phyloP scores from a whole-genome alignment of 2,329 filamentous ascomycete species.

The Claviceps sp. region DNA sequence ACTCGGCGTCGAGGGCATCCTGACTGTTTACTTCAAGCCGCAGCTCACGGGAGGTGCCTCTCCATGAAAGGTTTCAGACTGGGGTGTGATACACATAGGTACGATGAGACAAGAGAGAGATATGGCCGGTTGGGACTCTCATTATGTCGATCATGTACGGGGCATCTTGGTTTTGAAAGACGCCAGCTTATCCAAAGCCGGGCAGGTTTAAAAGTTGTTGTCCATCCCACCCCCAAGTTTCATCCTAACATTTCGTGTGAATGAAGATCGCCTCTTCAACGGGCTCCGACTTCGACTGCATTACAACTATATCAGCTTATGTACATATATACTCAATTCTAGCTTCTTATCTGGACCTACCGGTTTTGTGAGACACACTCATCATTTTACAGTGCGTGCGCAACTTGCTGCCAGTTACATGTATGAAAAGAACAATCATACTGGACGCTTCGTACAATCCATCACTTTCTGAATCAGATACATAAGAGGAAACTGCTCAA shows the following conservation, averaged over 20 bases:
- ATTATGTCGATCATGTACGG: not conserved
- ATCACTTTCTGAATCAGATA: not conserved
- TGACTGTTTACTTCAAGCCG: constrained; percentile 29
- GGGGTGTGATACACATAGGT: no score
- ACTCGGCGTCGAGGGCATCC: constrained; percentile 21
- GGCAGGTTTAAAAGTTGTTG: not conserved
- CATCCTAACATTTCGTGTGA: not conserved
- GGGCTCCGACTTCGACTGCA: not conserved
- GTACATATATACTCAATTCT: not conserved
- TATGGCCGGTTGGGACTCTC: not conserved
- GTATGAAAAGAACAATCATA: not conserved
- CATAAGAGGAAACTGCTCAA: not conserved
- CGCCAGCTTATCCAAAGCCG: not conserved
- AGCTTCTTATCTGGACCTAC: not conserved
- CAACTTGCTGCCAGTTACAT: not conserved
- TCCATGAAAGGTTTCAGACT: not conserved
- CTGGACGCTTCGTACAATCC: not conserved
- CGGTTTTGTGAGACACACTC: not conserved
- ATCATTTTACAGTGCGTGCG: not conserved
- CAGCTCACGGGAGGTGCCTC: constrained; percentile 13
- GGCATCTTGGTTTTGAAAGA: not conserved
- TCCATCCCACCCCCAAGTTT: not conserved
- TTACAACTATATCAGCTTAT: not conserved
- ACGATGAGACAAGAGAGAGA: no score
- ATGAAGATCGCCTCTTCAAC: not conserved